These are phyloP conservation scores for Hemisphaericaspora nanyangensis DNA, from an alignment of 805 yeast genomes.

Conservation along the genomic window DNA sequence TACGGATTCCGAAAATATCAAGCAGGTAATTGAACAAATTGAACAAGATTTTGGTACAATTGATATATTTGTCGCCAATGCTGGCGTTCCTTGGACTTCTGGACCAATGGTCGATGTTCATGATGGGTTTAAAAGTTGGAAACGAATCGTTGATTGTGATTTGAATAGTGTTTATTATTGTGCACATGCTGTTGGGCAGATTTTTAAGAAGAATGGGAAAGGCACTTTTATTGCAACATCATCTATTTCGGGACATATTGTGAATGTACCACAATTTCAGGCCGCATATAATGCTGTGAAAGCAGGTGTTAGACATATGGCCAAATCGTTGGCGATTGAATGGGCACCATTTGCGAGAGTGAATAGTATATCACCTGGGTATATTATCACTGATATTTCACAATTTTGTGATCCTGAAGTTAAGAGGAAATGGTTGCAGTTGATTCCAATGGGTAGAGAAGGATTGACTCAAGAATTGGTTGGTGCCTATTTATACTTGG, in stretches of 20 bases:
- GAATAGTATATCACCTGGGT: slow-evolving; percentile 43
- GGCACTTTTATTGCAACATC: slow-evolving; percentile 45
- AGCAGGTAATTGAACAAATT: slow-evolving; percentile 45
- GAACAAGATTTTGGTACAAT: slow-evolving; percentile 71
- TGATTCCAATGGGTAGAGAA: slow-evolving; percentile 46
- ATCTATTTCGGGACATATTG: slow-evolving; percentile 47
- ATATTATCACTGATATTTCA: slow-evolving; percentile 38
- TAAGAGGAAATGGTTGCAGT: slow-evolving; percentile 35
- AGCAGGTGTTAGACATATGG: slow-evolving; percentile 42
- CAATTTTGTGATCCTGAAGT: slow-evolving; percentile 30
- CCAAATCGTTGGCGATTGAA: slow-evolving; percentile 43
- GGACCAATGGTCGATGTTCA: slow-evolving; percentile 47
- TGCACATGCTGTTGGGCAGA: slow-evolving; percentile 38
- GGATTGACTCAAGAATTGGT: slow-evolving; percentile 40
- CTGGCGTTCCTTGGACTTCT: slow-evolving; percentile 79
- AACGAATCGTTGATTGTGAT: slow-evolving; percentile 36
- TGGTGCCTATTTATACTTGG: slow-evolving; percentile 45
- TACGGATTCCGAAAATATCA: slow-evolving; percentile 47
- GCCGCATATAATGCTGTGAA: slow-evolving; percentile 47
- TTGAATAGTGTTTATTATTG: slow-evolving; percentile 42
- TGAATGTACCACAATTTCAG: slow-evolving; percentile 42
- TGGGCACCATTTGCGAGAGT: slow-evolving; percentile 47
- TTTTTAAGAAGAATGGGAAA: slow-evolving; percentile 34
- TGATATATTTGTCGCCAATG: slow-evolving; percentile 85
- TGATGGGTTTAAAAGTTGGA: slow-evolving; percentile 29